phyloP scores from a whole-genome alignment of 305 asterid species.

The Fraxinus ornus region DNA sequence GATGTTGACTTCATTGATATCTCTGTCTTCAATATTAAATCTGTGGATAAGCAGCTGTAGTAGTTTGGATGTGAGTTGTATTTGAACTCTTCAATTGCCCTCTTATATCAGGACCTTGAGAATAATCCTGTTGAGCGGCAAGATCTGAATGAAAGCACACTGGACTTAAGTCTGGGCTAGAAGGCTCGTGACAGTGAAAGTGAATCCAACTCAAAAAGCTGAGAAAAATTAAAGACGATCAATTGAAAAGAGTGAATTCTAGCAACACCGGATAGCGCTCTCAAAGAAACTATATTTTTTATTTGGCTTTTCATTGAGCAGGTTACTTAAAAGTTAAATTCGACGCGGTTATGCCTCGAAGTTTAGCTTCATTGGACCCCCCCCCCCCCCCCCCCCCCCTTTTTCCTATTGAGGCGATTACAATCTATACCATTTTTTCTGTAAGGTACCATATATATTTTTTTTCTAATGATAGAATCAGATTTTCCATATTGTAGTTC shows the following conservation, averaged over 20 bases:
- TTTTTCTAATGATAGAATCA: constrained; percentile 10
- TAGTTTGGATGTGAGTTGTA: background rate
- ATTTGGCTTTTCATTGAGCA: constrained; percentile 2
- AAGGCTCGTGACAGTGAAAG: constrained; percentile 51
- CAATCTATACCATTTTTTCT: constrained; percentile 25
- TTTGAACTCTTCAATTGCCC: constrained; percentile 11
- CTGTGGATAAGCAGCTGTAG: background rate
- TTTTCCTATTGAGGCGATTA: constrained; percentile 10
- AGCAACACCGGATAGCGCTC: constrained; percentile 1
- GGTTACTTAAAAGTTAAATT: constrained; percentile 4
- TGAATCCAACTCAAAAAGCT: constrained; percentile 37
- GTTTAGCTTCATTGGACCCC: constrained; percentile 20
- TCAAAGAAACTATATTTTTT: background rate
- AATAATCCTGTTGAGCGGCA: constrained; percentile 46
- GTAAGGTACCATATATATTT: constrained; percentile 10
- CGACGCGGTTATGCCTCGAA: constrained; percentile 8
- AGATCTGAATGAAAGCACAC: constrained; percentile 75
- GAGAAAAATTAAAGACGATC: constrained; percentile 40
- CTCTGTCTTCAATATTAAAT: background rate
- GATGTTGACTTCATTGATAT: background rate
- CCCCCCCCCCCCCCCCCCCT: constrained; percentile 1
- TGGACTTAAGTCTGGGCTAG: constrained; percentile 76
- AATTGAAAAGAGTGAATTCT: constrained; percentile 25
- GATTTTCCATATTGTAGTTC: background rate
- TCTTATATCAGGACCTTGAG: constrained; percentile 39